Conservation (phyloP, 2,329 filamentous ascomycete species). For the Diaporthe australafricana region DNA sequence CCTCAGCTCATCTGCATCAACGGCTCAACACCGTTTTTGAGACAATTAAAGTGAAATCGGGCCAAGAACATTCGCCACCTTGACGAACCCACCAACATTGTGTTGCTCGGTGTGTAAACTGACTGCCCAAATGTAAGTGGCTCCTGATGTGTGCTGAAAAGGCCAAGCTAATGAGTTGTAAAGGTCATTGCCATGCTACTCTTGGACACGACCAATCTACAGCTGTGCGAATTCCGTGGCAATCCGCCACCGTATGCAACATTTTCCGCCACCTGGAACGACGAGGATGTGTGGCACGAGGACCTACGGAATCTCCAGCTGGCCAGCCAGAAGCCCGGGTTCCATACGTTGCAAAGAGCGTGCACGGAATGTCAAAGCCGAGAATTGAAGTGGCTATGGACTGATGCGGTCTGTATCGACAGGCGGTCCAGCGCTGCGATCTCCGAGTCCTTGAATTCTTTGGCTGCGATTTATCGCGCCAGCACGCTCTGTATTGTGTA, state of each 20-base stretch:
- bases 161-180: background rate
- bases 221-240: background rate
- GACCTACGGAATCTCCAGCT: background rate
- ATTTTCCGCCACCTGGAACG: background rate
- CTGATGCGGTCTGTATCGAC: slow-evolving; percentile 8
- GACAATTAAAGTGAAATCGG: no score
- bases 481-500: slow-evolving; percentile 16
- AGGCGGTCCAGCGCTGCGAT: background rate
- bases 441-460: slow-evolving; percentile 6
- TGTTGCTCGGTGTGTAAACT: background rate
- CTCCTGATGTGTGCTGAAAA: background rate
- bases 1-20: background rate
- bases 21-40: no score
- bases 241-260: background rate
- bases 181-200: background rate
- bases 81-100: background rate
- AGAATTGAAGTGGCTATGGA: slow-evolving; percentile 24
- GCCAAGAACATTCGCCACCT: background rate
- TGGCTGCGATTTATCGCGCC: background rate
- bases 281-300: background rate
- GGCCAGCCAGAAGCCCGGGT: background rate
- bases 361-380: background rate
- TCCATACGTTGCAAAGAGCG: background rate
- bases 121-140: background rate
- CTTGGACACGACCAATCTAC: background rate